Percentiles rank a stretch among this genome's conserved stretches.
phyloP scores from a whole-genome alignment of 164 flowering plant genomes.

The Vitis vinifera region ASM3070453v1 NC_081810.1:19840501-19841000 shows the following conservation, averaged over 20 bases:
- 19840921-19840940: too few species aligned
- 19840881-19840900: too few species aligned
- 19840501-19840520: too few species aligned
- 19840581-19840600: too few species aligned
- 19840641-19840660: neutral
- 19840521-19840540: too few species aligned
- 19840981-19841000: slow-evolving; percentile 54
- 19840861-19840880: slow-evolving; percentile 83
- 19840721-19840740: neutral
- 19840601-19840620: too few species aligned
- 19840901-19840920: too few species aligned
- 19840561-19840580: too few species aligned
- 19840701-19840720: neutral
- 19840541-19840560: too few species aligned
- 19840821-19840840: slow-evolving; percentile 79
- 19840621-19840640: neutral
- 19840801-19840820: slow-evolving; percentile 46
- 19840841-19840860: slow-evolving; percentile 64
- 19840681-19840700: too few species aligned
- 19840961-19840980: neutral
- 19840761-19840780: slow-evolving; percentile 42
- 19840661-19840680: too few species aligned
- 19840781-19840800: slow-evolving; percentile 56
- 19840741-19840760: slow-evolving; percentile 4
- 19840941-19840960: too few species aligned